Evolutionary conservation across 2,329 filamentous ascomycete species (phyloP), one percentile per base, ranked within the genome.

Genomic region (Ceratocystis cacaofunesta): DNA sequence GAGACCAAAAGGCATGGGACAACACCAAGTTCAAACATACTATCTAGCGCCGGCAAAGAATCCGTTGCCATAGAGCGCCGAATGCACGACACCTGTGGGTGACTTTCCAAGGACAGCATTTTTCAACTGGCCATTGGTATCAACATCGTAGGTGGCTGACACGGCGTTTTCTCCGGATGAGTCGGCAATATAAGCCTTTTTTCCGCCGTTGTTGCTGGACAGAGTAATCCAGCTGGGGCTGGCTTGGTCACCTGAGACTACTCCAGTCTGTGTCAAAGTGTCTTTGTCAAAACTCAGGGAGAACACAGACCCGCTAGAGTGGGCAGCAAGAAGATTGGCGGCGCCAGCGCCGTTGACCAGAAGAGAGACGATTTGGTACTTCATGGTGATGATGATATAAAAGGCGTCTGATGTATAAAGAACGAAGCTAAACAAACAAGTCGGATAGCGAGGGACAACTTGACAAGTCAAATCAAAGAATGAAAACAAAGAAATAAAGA

Each of bases 21-120:
- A 10, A 7, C 41, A 2, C 12, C n/a, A 19, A 22, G 10, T 17
- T 28, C 5, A 17, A n/a, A 69, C 74, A 68, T 72, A 79, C 78
- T 79, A 80, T 69, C 78, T 73, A 1, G 77, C 74, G 3, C 75
- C 73, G 1, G 76, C 77, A 63, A 79, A 72, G 70, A 77, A 79
- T 3, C 74, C 69, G 61, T 72, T 72, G 12, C 76, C 76, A 63
- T 76, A 80, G 4, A 78, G 69, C 0, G 71, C 71, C 48, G 76
- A 76, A 67, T 78, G 75, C 3, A 79, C 74, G 63, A 75, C 74
- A 4, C 75, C 75, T 7, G 75, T 75, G 10, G 69, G 67, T 2
- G 74, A 72, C 44, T 71, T 66, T n/a, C 73, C 70, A 19, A 67
- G 63, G 22, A 67, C 66, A 3, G 63, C 44, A 41, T 41, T 73